Evolutionary conservation across 306 rosid species (phyloP).

Genomic region (Dalbergia oliveri): DNA sequence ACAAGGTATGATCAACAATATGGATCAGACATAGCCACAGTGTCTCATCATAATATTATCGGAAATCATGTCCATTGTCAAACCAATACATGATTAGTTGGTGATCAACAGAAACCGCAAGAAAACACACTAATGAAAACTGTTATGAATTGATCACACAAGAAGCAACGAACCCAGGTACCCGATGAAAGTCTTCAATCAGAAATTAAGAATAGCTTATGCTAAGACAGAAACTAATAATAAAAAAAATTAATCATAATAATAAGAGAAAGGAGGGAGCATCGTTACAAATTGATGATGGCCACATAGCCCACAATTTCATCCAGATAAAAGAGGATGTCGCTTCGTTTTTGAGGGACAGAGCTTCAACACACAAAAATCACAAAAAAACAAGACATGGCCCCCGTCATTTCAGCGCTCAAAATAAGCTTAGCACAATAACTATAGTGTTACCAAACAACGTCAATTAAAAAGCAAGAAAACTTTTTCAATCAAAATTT

Average conservation of each 20-base stretch:
- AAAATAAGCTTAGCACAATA: conserved; percentile 42
- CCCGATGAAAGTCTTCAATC: conserved; percentile 7
- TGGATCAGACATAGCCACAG: too few species aligned
- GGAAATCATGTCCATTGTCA: too few species aligned
- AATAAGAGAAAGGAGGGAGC: conserved; percentile 32
- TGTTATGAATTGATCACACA: neutral
- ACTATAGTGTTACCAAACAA: neutral
- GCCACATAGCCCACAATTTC: conserved; percentile 45
- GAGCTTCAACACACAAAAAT: conserved; percentile 37
- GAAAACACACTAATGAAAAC: conserved; percentile 14
- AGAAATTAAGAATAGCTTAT: neutral
- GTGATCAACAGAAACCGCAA: conserved; percentile 9
- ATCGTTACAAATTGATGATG: conserved; percentile 49
- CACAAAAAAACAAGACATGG: conserved; percentile 22
- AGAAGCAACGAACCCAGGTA: conserved; percentile 35
- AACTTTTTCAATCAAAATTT: conserved; percentile 21
- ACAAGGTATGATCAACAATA: too few species aligned
- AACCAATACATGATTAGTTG: conserved; percentile 15
- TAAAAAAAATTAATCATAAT: neutral
- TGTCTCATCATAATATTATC: too few species aligned
- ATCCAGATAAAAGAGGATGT: conserved; percentile 52
- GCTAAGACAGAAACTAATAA: neutral
- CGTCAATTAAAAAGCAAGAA: neutral
- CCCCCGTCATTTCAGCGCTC: conserved; percentile 58
- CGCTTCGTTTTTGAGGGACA: conserved; percentile 39